Evolutionary conservation across 306 rosid genomes (phyloP), one percentile per base, ranked within the genome.

Genomic region (Pueraria montana): DNA sequence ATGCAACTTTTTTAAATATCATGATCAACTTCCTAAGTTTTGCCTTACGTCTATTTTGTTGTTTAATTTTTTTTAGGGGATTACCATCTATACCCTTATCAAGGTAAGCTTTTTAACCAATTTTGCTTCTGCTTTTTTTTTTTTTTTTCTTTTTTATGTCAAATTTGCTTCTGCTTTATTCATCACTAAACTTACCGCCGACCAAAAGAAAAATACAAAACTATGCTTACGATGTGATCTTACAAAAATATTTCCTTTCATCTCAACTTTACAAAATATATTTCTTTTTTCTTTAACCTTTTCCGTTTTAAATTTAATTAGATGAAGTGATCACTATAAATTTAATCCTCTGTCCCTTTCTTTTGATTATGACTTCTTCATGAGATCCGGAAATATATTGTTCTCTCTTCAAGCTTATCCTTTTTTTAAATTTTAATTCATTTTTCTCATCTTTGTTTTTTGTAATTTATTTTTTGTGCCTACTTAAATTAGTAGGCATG

Each of bases 191-290:
- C 20, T 32, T 32, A 30, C 5, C 0, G 11, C 45, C 70, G 23
- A 63, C 70, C 70, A 30, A 30, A 30, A 6, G 16, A 14, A 63
- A 16, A 14, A 30, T 56, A 3, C 3, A 23, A 23, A 59, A 23
- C 6, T 7, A 32, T 16, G 23, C 23, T 63, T 30, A 63, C 21
- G 32, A 67, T 38, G 50, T 36, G 24, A 38, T 38, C 73, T 20
- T 67, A 67, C 30, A 40, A 67, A 67, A 30, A 63, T 63, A 63
- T 63, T 63, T 63, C 21, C 21, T 63, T 63, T 30, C 43, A 30
- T 63, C 30, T 63, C 21, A 63, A 27, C 5, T 63, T 14, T 30
- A 30, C 4, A 30, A 63, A 63, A 30, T 16, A 30, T 17, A 64
- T 30, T 2, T 66, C 8, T 66, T 36, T 34, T n/a, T 4, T 40